Base-by-base conservation (phyloP, 805 yeast genomes). In the Ascoidea rubescens region DNA sequence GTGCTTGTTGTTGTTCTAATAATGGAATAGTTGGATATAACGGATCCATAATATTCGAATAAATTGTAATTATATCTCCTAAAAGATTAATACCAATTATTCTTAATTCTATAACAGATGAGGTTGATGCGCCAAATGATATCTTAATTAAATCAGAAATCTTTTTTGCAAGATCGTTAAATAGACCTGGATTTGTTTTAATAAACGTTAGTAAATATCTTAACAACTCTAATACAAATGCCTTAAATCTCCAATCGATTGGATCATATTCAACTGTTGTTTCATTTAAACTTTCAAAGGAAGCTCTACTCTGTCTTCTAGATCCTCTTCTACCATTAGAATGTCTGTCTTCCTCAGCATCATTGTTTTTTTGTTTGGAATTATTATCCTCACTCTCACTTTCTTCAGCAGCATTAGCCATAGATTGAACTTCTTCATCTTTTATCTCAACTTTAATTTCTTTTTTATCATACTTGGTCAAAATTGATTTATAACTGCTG, bases 1-100 rank as follows among this genome's bases (percentile, higher is more conserved):
- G 96, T 0, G 98, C 98, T 60, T 93, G 96, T 60, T 86, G 96
- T 65, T 90, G 97, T 57, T 87, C 96, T 47, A 91, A 68, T 7
- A 89, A 72, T 0, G 91, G 77, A 14, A 77, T 75, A 3, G 81
- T 80, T 0, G 87, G 83, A 58, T 81, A 83, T 32, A 85, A 74
- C 0, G 91, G 88, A 62, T 86, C 96, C 8, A 71, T 75, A 49
- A 80, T 65, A 31, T 73, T 72, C 0, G 88, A 81, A 64, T 78
- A 84, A 1, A 76, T 67, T 6, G 70, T 73, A 33, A 93, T 69
- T 1, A 86, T 71, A 48, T 77, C 76, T 52, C 82, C 83, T 31
- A 93, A 70, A 5, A 91, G 67, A 14, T 71, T 70, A 33, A 91
- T 69, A 0, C 97, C 96, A 28, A 74, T 62, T 4, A 80, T 62